Evolutionary conservation across 768 basidiomycete species (phyloP), one percentile per base, ranked within the genome.

Genomic region (Sistotremastrum niveocremeum): DNA sequence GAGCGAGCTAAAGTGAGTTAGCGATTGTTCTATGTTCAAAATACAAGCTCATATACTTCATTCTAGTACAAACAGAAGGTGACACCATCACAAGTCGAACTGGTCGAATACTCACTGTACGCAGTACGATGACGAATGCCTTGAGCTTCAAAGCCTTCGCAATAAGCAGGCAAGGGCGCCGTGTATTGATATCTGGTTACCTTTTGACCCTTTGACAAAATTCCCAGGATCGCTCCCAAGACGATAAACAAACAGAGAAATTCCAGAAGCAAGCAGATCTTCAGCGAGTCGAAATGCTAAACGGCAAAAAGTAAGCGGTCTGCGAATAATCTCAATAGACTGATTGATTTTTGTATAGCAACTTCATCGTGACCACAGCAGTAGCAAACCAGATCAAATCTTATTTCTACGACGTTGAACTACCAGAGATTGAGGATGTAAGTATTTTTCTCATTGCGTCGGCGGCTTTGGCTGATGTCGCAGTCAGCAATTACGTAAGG

Each of bases 111-210:
- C 36, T 30, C 7, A 37, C 20, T 6, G 50, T 12, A 38, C 40
- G 39, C 51, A 89, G 86, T 89, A 89, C 55, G 81, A 88, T 52
- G 79, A 78, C 31, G 78, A 85, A 52, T 89, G 87, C 57, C 56
- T 57, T 10, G 84, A 87, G 58, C 74, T 83, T 20, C 83, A 84
- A 54, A 60, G 69, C 20, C 72, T 76, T 54, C 78, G 82, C 42
- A 83, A 85, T 67, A 89, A 87, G 62, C 85, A 88, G 74, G 86
- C 73, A 34, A 20, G 20, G 20, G 20, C 20, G 20, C 20, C 39
- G 57, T 39, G 57, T 56, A 51, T 44, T 48, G 20, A 37, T 39
- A 37, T 49, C 48, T 44, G 8, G 39, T 30, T 8, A n/a, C 12
- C 31, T 39, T 37, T 29, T 41, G 47, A 9, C 35, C 20, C 30